These are phyloP conservation scores for Stentor roeselii DNA, from an alignment of 73 alveolate genomes.

Conservation along the genomic window DNA sequence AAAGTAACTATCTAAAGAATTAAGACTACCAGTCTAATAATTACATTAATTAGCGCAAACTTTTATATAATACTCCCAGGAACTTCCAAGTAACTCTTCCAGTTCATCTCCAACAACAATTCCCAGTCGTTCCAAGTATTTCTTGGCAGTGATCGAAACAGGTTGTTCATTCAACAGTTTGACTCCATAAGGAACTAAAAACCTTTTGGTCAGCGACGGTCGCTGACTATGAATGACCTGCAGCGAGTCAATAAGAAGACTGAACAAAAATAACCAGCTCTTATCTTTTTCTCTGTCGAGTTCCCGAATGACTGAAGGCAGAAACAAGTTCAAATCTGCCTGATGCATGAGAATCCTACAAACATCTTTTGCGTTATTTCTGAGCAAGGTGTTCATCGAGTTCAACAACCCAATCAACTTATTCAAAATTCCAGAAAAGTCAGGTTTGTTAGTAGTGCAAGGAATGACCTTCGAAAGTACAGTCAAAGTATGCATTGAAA, in stretches of 20 bases:
- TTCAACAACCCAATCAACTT: not conserved
- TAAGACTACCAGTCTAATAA: too few species aligned
- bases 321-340: not conserved
- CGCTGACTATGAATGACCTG: not conserved
- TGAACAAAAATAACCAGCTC: not conserved
- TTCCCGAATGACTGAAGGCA: not conserved
- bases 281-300: conserved; percentile 21
- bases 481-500: conserved; percentile 26
- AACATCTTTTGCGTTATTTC: conserved; percentile 21
- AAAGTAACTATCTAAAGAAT: too few species aligned
- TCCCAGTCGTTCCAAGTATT: not conserved
- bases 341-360: conserved; percentile 16
- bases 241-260: conserved; percentile 1
- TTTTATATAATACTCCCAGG: conserved; percentile 13
- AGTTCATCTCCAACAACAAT: not conserved
- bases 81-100: not conserved
- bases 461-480: conserved; percentile 16
- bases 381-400: not conserved
- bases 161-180: not conserved
- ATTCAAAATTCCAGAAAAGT: not conserved
- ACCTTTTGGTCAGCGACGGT: not conserved
- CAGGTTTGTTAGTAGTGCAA: conserved; percentile 10
- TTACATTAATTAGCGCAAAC: too few species aligned
- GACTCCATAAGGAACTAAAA: not conserved
- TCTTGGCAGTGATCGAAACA: not conserved